Evolutionary conservation across 2,329 filamentous ascomycete genomes (phyloP), one percentile per base, ranked within the genome.

Genomic region (Beauveria brongniartii): DNA sequence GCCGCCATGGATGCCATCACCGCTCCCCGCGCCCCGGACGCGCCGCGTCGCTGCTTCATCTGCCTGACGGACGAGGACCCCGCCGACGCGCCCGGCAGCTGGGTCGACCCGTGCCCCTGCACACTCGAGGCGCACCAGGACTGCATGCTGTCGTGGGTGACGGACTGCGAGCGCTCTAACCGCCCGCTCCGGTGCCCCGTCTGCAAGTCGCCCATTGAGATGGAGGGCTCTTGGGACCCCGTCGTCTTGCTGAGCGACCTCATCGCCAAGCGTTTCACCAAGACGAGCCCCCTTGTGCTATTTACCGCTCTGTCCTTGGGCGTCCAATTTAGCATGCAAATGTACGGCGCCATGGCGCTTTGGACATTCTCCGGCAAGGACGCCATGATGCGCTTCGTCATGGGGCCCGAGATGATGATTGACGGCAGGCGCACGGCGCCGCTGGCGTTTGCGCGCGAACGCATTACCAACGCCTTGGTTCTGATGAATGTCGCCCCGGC

Each of bases 61-160:
- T 88, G 85, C 69, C 78, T 86, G 34, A 79, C 77, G 64, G 84
- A 84, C 55, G 77, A 85, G 64, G 75, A 76, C 28, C 79, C 84
- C 44, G 73, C 71, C 10, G 72, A 76, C 22, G 69, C 78, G 9
- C 78, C 81, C 4, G 71, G 75, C 51, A 73, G 77, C 59, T 99
- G 94, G 93, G 86, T 91, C 50, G 90, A 89, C 59, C 92, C 94
- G 1, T 99, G 94, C 71, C 89, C 88, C 0, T 99, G 94, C 74
- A 92, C 90, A 14, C 80, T 99, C 44, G 90, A 90, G 61, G 94
- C 92, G 1, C 94, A 99, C 72, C 92, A 97, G 72, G 83, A 86
- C 63, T 96, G 92, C 71, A 81, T 97, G 65, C 80, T 97, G 44
- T 89, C 91, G 68, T 99, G 92, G 92, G 88, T 97, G 20, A 88